Conservation (phyloP, 139 green algal genomes). For the Coelastrella sp. region DNA sequence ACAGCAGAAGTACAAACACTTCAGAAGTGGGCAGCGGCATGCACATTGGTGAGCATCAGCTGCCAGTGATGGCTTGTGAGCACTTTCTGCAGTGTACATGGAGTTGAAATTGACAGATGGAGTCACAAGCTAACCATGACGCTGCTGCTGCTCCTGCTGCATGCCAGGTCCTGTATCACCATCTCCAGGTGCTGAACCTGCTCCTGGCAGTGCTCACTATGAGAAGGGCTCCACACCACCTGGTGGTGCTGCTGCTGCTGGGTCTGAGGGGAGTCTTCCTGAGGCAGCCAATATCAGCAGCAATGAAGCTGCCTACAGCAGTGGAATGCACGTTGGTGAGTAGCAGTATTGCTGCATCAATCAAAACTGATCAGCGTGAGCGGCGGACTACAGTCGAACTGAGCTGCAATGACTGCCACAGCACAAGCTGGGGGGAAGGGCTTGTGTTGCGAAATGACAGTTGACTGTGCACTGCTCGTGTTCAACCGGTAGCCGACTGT, state of each 20-base stretch:
- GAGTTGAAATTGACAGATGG: neutral
- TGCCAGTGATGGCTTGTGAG: neutral
- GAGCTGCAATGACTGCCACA: no score
- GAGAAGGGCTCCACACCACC: neutral
- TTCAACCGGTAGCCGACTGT: neutral
- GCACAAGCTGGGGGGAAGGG: no score
- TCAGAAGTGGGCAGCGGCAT: neutral
- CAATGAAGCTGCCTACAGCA: neutral
- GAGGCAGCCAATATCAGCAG: neutral
- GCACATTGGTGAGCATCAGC: constrained; percentile 1
- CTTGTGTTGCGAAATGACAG: no score
- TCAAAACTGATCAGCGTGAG: no score
- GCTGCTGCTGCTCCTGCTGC: neutral
- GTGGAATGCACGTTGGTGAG: no score
- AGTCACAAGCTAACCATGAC: neutral
- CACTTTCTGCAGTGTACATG: neutral
- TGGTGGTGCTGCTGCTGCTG: neutral
- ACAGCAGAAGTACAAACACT: neutral
- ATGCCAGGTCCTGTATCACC: no score
- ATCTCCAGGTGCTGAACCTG: neutral
- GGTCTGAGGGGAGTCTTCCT: neutral
- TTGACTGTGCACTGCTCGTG: no score
- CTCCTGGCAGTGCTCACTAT: neutral
- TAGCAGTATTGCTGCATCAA: no score
- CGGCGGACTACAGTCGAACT: no score